Percentiles rank a stretch among this genome's conserved stretches.
phyloP scores from a whole-genome alignment of 1,139 yeast genomes.

The Blastobotrys malaysiensis region DNA sequence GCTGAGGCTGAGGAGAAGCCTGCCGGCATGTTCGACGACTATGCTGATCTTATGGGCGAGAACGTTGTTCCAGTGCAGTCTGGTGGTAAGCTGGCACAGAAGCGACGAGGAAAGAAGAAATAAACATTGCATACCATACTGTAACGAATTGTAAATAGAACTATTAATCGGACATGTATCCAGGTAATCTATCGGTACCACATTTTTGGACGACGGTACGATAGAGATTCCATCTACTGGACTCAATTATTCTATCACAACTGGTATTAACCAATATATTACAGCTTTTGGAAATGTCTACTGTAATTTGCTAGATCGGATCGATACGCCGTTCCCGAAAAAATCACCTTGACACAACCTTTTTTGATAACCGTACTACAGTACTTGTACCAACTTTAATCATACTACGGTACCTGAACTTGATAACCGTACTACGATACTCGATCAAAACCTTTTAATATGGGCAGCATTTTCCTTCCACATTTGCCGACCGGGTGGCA shows the following conservation, averaged over 20 bases:
- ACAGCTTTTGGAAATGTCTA: too few species aligned
- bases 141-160: slow-evolving; percentile 10
- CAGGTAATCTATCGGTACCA: not conserved
- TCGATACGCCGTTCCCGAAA: not conserved
- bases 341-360: not conserved
- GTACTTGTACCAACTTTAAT: too few species aligned
- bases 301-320: too few species aligned
- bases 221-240: too few species aligned
- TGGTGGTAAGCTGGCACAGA: slow-evolving; percentile 55
- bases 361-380: not conserved
- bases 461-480: slow-evolving; percentile 87
- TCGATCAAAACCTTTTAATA: slow-evolving; percentile 23
- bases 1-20: slow-evolving; percentile 2
- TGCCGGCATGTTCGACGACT: slow-evolving; percentile 43
- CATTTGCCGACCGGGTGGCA: slow-evolving; percentile 93
- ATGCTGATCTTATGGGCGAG: slow-evolving; percentile 57
- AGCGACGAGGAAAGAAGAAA: slow-evolving; percentile 42
- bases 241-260: too few species aligned
- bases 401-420: too few species aligned
- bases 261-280: too few species aligned
- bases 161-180: slow-evolving; percentile 10
- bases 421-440: not conserved
- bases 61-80: slow-evolving; percentile 57
- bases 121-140: not conserved
- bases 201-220: too few species aligned